Conservation (phyloP, 2,329 filamentous ascomycete genomes). For the Venturiaceae sp. region DNA sequence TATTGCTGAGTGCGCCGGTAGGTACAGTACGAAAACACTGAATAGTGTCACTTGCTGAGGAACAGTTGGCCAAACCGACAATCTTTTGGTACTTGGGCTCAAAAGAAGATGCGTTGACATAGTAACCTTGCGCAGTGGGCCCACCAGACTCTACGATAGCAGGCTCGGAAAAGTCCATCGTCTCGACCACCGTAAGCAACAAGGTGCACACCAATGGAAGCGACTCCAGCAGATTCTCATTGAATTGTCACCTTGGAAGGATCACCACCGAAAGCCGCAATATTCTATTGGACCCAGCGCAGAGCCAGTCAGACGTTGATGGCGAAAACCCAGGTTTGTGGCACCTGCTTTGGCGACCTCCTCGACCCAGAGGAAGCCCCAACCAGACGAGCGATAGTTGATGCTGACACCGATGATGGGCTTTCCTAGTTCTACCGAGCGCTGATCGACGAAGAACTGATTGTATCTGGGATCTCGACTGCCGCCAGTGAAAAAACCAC, state of each 20-base stretch:
- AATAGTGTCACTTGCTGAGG: conserved; percentile 28
- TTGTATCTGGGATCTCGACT: conserved; percentile 28
- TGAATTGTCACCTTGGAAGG: conserved; percentile 65
- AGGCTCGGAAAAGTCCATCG: conserved; percentile 61
- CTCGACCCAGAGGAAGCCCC: conserved; percentile 62
- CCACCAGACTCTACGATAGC: conserved; percentile 56
- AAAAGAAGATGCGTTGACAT: conserved; percentile 10
- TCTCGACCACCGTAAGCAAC: conserved; percentile 57
- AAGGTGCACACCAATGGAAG: conserved; percentile 71
- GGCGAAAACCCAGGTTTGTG: conserved; percentile 61
- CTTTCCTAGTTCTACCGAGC: conserved; percentile 38
- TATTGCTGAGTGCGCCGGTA: conserved; percentile 58
- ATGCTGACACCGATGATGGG: conserved; percentile 66
- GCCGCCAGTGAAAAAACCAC: conserved; percentile 28
- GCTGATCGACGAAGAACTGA: conserved; percentile 27
- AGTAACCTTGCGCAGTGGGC: conserved; percentile 34
- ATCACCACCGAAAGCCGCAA: conserved; percentile 66
- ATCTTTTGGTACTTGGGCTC: background rate
- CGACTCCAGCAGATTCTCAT: conserved; percentile 51
- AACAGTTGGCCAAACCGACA: background rate
- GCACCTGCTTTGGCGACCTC: conserved; percentile 59
- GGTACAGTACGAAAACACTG: conserved; percentile 37
- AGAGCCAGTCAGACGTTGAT: conserved; percentile 64
- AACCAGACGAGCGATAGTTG: conserved; percentile 68
- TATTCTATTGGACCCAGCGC: conserved; percentile 70